These are phyloP conservation scores for Medicago arabica DNA, from an alignment of 306 rosid species.

Conservation along the genomic window DNA sequence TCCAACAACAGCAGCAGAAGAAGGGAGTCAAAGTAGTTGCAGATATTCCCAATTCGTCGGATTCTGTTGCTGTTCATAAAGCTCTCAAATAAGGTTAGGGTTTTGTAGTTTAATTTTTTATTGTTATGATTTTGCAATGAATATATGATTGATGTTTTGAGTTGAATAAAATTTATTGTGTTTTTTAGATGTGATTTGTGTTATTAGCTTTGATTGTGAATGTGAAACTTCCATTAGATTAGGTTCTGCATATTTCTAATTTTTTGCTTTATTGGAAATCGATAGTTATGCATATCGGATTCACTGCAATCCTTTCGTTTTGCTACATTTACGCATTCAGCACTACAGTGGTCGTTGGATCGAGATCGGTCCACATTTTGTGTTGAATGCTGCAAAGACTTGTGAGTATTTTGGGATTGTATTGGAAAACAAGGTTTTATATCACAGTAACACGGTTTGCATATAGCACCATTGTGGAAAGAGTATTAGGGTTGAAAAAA, in stretches of 20 bases:
- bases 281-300: neutral
- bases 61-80: constrained; percentile 46
- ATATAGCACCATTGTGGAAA: neutral
- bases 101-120: neutral
- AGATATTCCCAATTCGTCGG: constrained; percentile 40
- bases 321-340: too few species aligned
- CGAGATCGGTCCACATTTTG: too few species aligned
- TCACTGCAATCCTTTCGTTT: too few species aligned
- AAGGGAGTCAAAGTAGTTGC: constrained; percentile 28
- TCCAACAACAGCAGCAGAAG: constrained; percentile 44
- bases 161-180: constrained; percentile 4
- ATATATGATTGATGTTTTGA: constrained; percentile 2
- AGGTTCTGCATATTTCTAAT: constrained; percentile 8
- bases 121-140: neutral
- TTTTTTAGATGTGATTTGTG: constrained; percentile 13
- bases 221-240: constrained; percentile 6
- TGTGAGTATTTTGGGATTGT: neutral
- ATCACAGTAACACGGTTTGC: neutral
- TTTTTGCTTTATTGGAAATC: neutral
- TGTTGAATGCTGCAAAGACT: too few species aligned
- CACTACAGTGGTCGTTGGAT: too few species aligned
- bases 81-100: constrained; percentile 52
- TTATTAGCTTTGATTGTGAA: constrained; percentile 4
- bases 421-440: constrained; percentile 2
- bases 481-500: neutral